These are phyloP conservation scores for Penicillium flavigenum DNA, from an alignment of 495 filamentous ascomycete genomes.

Conservation along the genomic window DNA sequence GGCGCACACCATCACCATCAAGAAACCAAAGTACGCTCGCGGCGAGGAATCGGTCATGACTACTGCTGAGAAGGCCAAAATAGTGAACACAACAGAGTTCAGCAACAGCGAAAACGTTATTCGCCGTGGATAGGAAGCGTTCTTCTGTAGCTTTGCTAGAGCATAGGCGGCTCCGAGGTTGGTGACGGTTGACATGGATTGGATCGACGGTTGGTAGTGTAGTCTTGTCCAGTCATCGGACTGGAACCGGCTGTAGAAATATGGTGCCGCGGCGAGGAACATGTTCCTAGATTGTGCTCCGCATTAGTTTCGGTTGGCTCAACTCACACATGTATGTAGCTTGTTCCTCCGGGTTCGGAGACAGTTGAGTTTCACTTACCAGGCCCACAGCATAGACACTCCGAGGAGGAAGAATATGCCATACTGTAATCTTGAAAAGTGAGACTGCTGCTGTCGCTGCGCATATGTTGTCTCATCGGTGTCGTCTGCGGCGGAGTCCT, in stretches of 20 bases:
- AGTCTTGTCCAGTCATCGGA: conserved; percentile 65
- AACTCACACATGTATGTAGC: conserved; percentile 9
- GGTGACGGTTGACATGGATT: conserved; percentile 75
- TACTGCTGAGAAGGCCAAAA: conserved; percentile 78
- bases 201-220: conserved; percentile 84
- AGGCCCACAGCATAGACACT: conserved; percentile 93
- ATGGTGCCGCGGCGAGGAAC: conserved; percentile 93
- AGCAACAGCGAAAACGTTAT: conserved; percentile 72
- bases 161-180: conserved; percentile 72
- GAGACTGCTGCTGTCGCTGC: conserved; percentile 20
- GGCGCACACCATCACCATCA: conserved; percentile 78
- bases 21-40: conserved; percentile 69
- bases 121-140: conserved; percentile 79
- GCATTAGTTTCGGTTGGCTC: conserved; percentile 6
- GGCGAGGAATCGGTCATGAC: conserved; percentile 59
- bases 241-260: conserved; percentile 83
- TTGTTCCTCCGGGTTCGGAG: neutral
- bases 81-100: conserved; percentile 66
- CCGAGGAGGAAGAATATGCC: conserved; percentile 81
- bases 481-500: conserved; percentile 40
- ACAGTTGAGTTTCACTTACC: conserved; percentile 55
- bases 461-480: conserved; percentile 23
- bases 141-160: conserved; percentile 73
- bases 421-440: conserved; percentile 82
- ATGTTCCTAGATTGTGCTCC: conserved; percentile 69